Evolutionary conservation across 2,329 filamentous ascomycete genomes (phyloP).

Genomic region (Alternaria angustiovoidea): DNA sequence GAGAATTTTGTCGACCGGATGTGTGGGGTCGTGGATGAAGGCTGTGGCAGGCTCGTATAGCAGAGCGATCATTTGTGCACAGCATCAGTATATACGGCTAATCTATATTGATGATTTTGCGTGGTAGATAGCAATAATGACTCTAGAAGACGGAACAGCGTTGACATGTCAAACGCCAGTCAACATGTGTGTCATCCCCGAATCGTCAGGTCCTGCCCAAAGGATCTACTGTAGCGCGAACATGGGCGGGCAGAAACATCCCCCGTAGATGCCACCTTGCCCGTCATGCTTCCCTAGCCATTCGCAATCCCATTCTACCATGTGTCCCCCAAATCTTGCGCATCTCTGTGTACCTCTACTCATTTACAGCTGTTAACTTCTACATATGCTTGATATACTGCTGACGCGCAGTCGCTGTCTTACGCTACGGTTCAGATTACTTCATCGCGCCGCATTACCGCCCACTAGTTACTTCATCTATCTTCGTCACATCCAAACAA

Average conservation of each 20-base stretch:
- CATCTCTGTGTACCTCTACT: background rate
- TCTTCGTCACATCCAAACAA: background rate
- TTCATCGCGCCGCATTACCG: background rate
- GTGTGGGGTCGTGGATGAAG: background rate
- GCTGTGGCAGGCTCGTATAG: background rate
- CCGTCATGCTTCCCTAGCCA: background rate
- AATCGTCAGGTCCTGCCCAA: background rate
- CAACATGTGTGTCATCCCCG: background rate
- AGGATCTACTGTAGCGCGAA: background rate
- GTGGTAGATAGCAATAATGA: background rate
- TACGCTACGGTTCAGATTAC: background rate
- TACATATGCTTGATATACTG: background rate
- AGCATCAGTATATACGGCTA: background rate
- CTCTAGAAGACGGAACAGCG: background rate
- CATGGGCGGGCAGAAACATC: background rate
- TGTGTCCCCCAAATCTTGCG: background rate
- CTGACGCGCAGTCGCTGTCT: background rate
- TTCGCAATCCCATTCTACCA: background rate
- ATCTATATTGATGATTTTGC: background rate
- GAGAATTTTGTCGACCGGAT: too few relatives aligned
- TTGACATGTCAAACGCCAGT: background rate
- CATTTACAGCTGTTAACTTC: rapidly evolving
- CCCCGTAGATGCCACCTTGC: background rate
- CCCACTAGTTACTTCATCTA: background rate
- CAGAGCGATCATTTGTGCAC: rapidly evolving